Evolutionary conservation across 1,139 yeast genomes (phyloP).

Genomic region (Scheffersomyces quercinus): DNA sequence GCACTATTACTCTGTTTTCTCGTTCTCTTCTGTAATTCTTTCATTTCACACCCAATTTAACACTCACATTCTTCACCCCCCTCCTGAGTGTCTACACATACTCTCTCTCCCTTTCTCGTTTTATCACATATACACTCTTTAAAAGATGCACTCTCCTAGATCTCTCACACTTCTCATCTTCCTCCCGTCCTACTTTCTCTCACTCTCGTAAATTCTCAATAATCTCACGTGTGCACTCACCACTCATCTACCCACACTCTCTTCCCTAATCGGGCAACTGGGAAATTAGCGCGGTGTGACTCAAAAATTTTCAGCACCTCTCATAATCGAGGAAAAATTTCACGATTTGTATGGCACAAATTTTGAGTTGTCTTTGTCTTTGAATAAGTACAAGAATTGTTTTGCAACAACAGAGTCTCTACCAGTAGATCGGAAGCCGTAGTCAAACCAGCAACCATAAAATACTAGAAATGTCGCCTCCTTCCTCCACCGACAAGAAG

Average conservation of each 20-base stretch:
- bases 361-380: no score
- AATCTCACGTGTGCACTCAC: not conserved
- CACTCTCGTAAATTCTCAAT: no score
- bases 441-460: constrained; percentile 6
- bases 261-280: constrained; percentile 7
- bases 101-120: no score
- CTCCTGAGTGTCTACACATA: no score
- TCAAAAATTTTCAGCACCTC: constrained; percentile 10
- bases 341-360: not conserved
- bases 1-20: no score
- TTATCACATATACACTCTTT: no score
- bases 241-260: not conserved
- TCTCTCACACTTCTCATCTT: no score
- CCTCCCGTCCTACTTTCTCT: no score
- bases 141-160: no score
- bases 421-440: constrained; percentile 6
- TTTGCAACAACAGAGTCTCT: constrained; percentile 2
- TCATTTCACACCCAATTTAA: no score
- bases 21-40: no score
- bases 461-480: constrained; percentile 46
- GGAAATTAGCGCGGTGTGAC: constrained; percentile 13
- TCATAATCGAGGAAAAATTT: constrained; percentile 19
- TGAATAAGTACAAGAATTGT: constrained; percentile 2
- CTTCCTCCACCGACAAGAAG: constrained; percentile 64
- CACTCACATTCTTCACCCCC: no score